Evolutionary conservation across 2,329 filamentous ascomycete species (phyloP).

Genomic region (Sodiomyces alkalinus): DNA sequence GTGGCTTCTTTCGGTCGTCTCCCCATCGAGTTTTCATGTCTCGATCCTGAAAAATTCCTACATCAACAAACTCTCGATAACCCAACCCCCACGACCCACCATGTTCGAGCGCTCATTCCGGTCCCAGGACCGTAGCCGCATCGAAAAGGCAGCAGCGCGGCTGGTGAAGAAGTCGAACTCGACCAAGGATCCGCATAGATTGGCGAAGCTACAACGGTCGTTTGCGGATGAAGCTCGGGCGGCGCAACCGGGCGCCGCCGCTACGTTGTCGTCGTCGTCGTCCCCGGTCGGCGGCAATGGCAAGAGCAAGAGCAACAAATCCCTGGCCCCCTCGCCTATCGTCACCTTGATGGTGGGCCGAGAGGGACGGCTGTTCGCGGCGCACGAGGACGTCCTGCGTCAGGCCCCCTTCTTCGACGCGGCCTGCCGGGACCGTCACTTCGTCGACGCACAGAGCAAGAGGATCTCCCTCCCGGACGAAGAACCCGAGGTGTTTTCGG

Average conservation of each 20-base stretch:
- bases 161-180: slow-evolving; percentile 53
- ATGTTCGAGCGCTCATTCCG: slow-evolving; percentile 94
- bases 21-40: too few relatives aligned
- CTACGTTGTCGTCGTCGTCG: slow-evolving; percentile 27
- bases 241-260: slow-evolving; percentile 19
- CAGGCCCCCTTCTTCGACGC: slow-evolving; percentile 73
- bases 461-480: slow-evolving; percentile 58
- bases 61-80: slow-evolving; percentile 4
- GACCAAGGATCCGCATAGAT: slow-evolving; percentile 60
- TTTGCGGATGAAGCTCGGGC: slow-evolving; percentile 41
- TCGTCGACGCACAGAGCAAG: slow-evolving; percentile 62
- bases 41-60: slow-evolving; percentile 9
- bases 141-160: slow-evolving; percentile 76
- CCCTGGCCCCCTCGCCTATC: slow-evolving; percentile 48
- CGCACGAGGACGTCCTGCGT: slow-evolving; percentile 81
- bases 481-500: slow-evolving; percentile 87
- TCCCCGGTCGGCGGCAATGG: slow-evolving; percentile 17
- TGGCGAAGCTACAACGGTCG: slow-evolving; percentile 74
- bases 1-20: slow-evolving; percentile 15
- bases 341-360: slow-evolving; percentile 72
- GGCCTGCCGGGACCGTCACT: slow-evolving; percentile 50
- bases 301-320: slow-evolving; percentile 12
- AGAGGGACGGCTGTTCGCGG: slow-evolving; percentile 83
- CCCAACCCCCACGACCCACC: slow-evolving; percentile 16
- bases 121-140: slow-evolving; percentile 49